A percentile compares a stretch with the other conserved stretches of the same genome.
phyloP scores from a whole-genome alignment of 2,329 filamentous ascomycete genomes.

The Stemphylium beticola region DNA sequence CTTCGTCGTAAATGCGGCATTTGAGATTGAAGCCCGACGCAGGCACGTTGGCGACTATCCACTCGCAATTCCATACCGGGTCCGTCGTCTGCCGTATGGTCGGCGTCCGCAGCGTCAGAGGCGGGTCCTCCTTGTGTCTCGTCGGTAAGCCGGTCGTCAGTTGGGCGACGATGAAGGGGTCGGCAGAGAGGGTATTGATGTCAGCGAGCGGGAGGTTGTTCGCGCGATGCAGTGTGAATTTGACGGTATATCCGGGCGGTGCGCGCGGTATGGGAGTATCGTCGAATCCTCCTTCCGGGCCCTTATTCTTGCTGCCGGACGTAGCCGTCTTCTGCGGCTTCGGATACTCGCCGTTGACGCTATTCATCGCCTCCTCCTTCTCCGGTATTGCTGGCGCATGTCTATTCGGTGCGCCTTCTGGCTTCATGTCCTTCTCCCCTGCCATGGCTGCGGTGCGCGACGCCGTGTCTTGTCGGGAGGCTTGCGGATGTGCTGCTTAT shows the following conservation, averaged over 20 bases:
- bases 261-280: slow-evolving; percentile 75
- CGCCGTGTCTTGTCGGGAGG: not conserved
- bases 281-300: slow-evolving; percentile 80
- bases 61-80: slow-evolving; percentile 82
- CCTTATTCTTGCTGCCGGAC: slow-evolving; percentile 40
- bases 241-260: slow-evolving; percentile 80
- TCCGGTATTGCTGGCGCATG: slow-evolving; percentile 19
- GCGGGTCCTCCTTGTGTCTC: slow-evolving; percentile 85
- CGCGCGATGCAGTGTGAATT: slow-evolving; percentile 83
- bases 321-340: slow-evolving; percentile 37
- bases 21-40: slow-evolving; percentile 82
- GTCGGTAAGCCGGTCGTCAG: slow-evolving; percentile 72
- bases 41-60: slow-evolving; percentile 88
- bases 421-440: slow-evolving; percentile 15
- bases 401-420: slow-evolving; percentile 15
- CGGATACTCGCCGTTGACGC: slow-evolving; percentile 18
- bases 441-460: slow-evolving; percentile 20
- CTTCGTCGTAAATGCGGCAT: slow-evolving; percentile 87
- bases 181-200: slow-evolving; percentile 75
- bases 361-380: slow-evolving; percentile 15
- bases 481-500: not conserved
- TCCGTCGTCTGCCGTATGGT: slow-evolving; percentile 75
- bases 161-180: slow-evolving; percentile 83
- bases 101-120: slow-evolving; percentile 73
- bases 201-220: slow-evolving; percentile 83